Conservation (phyloP, 805 yeast species). For the Candida pini region DNA sequence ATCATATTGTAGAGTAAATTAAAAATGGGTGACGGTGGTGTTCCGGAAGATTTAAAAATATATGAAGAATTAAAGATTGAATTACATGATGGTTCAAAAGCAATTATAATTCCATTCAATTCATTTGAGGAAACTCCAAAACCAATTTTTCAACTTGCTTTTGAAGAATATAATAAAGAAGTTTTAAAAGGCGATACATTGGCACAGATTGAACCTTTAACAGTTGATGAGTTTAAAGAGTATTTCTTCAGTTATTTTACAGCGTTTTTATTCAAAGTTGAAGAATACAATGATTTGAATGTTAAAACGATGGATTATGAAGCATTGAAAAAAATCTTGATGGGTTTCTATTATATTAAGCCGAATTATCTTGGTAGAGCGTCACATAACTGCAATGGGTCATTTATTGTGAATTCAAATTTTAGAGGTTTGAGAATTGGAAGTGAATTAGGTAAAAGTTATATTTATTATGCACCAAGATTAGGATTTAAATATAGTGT, state of each 20-base stretch:
- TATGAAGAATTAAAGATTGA: slow-evolving; percentile 10
- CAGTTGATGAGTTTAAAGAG: slow-evolving; percentile 45
- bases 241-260: slow-evolving; percentile 68
- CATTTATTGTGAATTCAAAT: slow-evolving; percentile 61
- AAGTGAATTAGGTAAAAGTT: slow-evolving; percentile 57
- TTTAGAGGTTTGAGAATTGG: slow-evolving; percentile 65
- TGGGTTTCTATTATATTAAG: slow-evolving; percentile 77
- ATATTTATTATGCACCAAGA: slow-evolving; percentile 66
- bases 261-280: slow-evolving; percentile 44
- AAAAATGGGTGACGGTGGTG: slow-evolving; percentile 4
- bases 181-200: slow-evolving; percentile 73
- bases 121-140: slow-evolving; percentile 43
- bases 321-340: slow-evolving; percentile 42
- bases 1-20: background rate
- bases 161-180: slow-evolving; percentile 53
- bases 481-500: slow-evolving; percentile 80
- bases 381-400: slow-evolving; percentile 84
- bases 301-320: slow-evolving; percentile 15
- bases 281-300: slow-evolving; percentile 29
- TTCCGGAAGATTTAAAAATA: slow-evolving; percentile 5
- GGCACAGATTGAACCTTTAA: slow-evolving; percentile 44
- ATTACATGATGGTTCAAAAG: slow-evolving; percentile 22
- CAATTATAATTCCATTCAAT: slow-evolving; percentile 60
- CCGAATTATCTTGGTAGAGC: slow-evolving; percentile 86
- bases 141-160: slow-evolving; percentile 40